Percentiles rank a stretch among this genome's conserved stretches.
Evolutionary conservation across 371 early-diverging fungal genomes (phyloP).

Genomic region (Mortierella sp.): DNA sequence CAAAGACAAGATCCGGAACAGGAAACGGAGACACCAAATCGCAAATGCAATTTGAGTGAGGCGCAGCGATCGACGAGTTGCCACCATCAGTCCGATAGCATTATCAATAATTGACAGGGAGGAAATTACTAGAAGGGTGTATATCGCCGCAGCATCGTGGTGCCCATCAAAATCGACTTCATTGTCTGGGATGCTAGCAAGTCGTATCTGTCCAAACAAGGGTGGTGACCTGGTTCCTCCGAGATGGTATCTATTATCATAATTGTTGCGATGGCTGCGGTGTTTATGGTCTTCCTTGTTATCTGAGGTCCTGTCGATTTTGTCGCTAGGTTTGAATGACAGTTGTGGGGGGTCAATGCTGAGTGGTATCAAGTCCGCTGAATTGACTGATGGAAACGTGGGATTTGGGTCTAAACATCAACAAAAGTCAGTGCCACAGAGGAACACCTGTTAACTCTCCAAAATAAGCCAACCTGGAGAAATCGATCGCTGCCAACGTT

Average conservation of each 20-base stretch:
- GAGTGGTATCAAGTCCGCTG: not conserved
- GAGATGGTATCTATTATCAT: not conserved
- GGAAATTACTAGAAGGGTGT: constrained; percentile 36
- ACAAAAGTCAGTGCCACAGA: not conserved
- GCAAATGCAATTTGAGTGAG: constrained; percentile 40
- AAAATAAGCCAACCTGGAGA: not conserved
- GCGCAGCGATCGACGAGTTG: constrained; percentile 32
- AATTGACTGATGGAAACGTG: not conserved
- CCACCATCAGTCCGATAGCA: constrained; percentile 46
- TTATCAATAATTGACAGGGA: constrained; percentile 45
- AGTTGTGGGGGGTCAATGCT: constrained; percentile 1
- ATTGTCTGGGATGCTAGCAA: not conserved
- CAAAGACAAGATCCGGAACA: constrained; percentile 37
- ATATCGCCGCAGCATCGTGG: constrained; percentile 35
- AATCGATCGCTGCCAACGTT: no score
- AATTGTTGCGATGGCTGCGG: not conserved
- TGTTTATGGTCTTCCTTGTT: not conserved
- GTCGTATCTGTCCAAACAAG: constrained; percentile 5
- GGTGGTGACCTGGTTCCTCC: not conserved
- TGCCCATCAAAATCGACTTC: constrained; percentile 31
- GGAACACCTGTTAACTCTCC: constrained; percentile 1
- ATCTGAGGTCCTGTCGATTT: not conserved
- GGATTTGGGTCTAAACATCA: not conserved
- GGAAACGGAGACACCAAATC: constrained; percentile 49
- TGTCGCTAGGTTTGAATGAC: not conserved